Conservation (phyloP, 169 alveolate genomes). For the Eimeria praecox region DNA sequence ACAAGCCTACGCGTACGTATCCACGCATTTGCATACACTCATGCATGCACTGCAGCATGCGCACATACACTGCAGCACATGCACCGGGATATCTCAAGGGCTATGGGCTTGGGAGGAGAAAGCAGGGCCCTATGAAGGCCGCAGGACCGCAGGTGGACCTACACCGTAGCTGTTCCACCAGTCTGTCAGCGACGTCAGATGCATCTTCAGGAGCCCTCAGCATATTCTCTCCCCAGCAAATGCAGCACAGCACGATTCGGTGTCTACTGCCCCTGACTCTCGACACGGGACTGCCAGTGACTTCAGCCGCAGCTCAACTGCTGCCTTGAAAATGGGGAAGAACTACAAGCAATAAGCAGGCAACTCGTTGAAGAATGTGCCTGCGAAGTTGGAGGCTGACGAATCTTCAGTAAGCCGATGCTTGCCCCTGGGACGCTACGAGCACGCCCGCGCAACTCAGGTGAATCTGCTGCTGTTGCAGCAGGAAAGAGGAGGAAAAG, state of each 20-base stretch:
- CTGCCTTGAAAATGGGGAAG: not conserved
- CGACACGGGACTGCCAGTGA: not conserved
- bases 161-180: slow-evolving; percentile 8
- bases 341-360: not conserved
- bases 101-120: not conserved
- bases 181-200: not conserved
- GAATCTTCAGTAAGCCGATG: not conserved
- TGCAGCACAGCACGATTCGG: not conserved
- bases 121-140: not conserved
- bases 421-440: not conserved
- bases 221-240: not conserved
- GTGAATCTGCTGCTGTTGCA: not conserved
- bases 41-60: not conserved
- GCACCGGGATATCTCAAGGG: not conserved
- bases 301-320: not conserved
- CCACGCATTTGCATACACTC: not conserved
- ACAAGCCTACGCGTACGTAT: not conserved
- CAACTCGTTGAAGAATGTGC: not conserved
- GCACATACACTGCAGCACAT: not conserved
- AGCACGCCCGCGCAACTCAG: not conserved
- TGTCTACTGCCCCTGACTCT: not conserved
- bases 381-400: not conserved
- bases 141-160: not conserved
- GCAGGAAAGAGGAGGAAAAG: not conserved
- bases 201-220: not conserved